Percentiles rank a stretch among this genome's conserved stretches.
Conservation (phyloP, 2,329 filamentous ascomycete species). For the Penicillium sp. region DNA sequence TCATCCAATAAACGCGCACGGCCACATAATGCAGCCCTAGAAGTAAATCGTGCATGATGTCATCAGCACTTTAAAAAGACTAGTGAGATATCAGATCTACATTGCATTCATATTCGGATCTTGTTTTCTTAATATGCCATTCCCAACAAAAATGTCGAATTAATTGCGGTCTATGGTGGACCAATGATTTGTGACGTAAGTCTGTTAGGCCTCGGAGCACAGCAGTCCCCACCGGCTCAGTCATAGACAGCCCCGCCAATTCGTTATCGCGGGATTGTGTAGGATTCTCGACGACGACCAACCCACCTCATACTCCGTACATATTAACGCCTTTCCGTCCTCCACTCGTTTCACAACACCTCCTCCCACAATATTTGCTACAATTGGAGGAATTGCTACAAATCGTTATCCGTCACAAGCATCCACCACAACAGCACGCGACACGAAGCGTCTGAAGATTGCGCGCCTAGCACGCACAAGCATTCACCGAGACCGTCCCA, state of each 20-base stretch:
- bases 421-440: constrained; percentile 9
- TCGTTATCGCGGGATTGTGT: constrained; percentile 12
- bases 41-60: constrained; percentile 9
- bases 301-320: neutral
- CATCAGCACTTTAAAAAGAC: constrained; percentile 3
- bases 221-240: constrained; percentile 25
- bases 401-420: neutral
- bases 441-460: constrained; percentile 3
- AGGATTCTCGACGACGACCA: constrained; percentile 2
- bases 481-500: neutral
- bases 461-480: neutral
- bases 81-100: neutral
- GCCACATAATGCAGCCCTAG: neutral
- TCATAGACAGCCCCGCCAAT: constrained; percentile 23
- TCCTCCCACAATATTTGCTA: neutral
- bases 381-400: neutral
- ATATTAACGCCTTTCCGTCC: neutral
- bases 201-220: constrained; percentile 20
- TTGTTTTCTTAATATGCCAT: neutral
- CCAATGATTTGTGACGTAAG: constrained; percentile 20
- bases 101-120: neutral
- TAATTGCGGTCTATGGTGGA: neutral
- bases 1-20: constrained; percentile 7
- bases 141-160: neutral
- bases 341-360: neutral